These are phyloP conservation scores for Hypoxylon crocopeplum DNA, from an alignment of 495 filamentous ascomycete species.

Conservation along the genomic window DNA sequence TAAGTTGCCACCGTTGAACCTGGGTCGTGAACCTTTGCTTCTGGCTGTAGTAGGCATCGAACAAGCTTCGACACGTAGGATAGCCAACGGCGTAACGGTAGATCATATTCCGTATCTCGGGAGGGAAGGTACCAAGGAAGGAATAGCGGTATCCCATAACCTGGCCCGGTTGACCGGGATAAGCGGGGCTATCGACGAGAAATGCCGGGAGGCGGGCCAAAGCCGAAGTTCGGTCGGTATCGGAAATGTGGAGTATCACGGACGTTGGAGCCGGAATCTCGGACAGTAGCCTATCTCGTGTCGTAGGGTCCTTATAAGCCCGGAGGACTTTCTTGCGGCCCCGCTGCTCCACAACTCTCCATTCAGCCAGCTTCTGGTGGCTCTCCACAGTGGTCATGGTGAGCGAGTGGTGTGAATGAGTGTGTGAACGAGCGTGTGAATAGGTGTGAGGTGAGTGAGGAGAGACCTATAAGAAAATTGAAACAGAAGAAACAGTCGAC, in stretches of 20 bases:
- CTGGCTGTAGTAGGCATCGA: conserved; percentile 38
- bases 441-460: background rate
- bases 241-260: conserved; percentile 24
- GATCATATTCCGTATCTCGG: conserved; percentile 45
- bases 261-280: conserved; percentile 31
- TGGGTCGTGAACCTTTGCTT: conserved; percentile 31
- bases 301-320: conserved; percentile 34
- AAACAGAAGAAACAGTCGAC: background rate
- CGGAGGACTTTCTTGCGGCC: conserved; percentile 36
- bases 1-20: conserved; percentile 13
- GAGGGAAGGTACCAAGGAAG: conserved; percentile 40
- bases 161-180: background rate
- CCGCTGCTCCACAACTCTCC: conserved; percentile 31
- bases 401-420: background rate
- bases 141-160: conserved; percentile 1
- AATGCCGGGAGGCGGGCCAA: conserved; percentile 33
- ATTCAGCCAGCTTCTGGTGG: conserved; percentile 24
- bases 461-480: no score
- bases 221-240: conserved; percentile 28
- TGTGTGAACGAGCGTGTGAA: background rate
- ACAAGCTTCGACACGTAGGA: conserved; percentile 39
- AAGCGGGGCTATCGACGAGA: conserved; percentile 14
- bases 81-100: conserved; percentile 38
- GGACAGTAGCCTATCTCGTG: conserved; percentile 25
- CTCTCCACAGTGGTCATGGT: conserved; percentile 21